phyloP scores from a whole-genome alignment of 2,329 filamentous ascomycete species.

The Arthrobotrys conoides region DNA sequence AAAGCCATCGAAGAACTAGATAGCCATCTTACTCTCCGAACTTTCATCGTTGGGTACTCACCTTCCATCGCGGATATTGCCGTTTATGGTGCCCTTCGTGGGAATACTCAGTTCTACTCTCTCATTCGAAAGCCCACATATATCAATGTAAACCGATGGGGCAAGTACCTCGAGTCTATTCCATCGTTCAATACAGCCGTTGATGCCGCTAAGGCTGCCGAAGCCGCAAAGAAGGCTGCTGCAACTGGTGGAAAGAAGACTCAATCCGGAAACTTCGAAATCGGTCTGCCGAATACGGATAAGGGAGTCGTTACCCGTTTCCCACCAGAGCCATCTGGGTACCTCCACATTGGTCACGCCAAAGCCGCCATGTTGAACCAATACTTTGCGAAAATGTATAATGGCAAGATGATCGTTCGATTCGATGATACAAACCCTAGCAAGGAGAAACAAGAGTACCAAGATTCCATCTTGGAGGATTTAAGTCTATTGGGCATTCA shows the following conservation, averaged over 20 bases:
- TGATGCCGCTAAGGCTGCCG: constrained; percentile 78
- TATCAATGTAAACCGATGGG: constrained; percentile 87
- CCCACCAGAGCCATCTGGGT: constrained; percentile 93
- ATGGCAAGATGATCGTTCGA: constrained; percentile 88
- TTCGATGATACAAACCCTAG: constrained; percentile 98
- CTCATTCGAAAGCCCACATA: constrained; percentile 76
- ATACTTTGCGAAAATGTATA: constrained; percentile 95
- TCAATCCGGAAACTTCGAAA: constrained; percentile 89
- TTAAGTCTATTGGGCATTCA: constrained; percentile 91
- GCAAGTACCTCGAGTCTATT: constrained; percentile 83
- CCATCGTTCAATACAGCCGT: constrained; percentile 81
- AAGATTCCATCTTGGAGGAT: constrained; percentile 94
- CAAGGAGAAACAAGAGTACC: constrained; percentile 97
- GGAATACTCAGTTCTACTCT: constrained; percentile 82
- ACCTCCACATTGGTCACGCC: constrained; percentile 94
- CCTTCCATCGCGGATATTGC: constrained; percentile 83
- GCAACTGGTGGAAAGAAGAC: constrained; percentile 68
- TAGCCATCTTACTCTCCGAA: constrained; percentile 87
- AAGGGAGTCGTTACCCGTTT: constrained; percentile 93
- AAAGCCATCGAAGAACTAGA: constrained; percentile 82
- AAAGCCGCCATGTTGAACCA: constrained; percentile 95
- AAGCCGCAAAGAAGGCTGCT: constrained; percentile 75
- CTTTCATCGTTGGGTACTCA: constrained; percentile 85
- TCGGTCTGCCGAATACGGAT: constrained; percentile 85
- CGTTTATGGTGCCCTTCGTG: constrained; percentile 85